These are phyloP conservation scores for Trypanosoma rangeli DNA, from an alignment of 208 protist species.

Conservation along the genomic window DNA sequence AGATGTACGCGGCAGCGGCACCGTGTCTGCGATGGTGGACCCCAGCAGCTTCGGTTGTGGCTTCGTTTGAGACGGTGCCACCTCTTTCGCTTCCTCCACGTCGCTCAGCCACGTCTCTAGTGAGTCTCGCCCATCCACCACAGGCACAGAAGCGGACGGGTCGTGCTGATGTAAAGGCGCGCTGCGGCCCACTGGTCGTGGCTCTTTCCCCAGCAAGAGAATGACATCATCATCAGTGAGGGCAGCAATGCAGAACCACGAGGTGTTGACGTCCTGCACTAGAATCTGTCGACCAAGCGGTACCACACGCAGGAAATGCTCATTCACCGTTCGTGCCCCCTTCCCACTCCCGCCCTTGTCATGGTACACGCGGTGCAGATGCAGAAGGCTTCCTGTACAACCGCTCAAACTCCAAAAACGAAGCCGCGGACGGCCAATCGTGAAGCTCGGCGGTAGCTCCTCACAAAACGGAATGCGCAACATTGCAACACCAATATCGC, in stretches of 20 bases:
- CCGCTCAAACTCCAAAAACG: slow-evolving; percentile 38
- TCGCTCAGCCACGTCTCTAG: slow-evolving; percentile 56
- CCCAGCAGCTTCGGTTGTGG: not conserved
- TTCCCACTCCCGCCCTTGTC: slow-evolving; percentile 28
- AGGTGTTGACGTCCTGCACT: slow-evolving; percentile 16
- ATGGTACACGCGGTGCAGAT: slow-evolving; percentile 35
- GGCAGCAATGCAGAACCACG: slow-evolving; percentile 41
- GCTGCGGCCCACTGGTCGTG: not conserved
- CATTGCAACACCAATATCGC: slow-evolving; percentile 47
- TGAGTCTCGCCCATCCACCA: slow-evolving; percentile 6
- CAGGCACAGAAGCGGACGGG: not conserved
- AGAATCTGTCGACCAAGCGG: slow-evolving; percentile 44
- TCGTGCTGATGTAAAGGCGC: not conserved
- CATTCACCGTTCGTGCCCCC: slow-evolving; percentile 25
- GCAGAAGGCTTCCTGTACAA: slow-evolving; percentile 42
- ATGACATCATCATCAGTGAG: slow-evolving; percentile 44
- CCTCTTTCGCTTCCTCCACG: slow-evolving; percentile 16
- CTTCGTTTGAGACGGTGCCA: not conserved
- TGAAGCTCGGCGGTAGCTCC: slow-evolving; percentile 27
- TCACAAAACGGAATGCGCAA: slow-evolving; percentile 25
- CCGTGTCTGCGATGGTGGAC: not conserved
- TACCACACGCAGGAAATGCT: slow-evolving; percentile 46
- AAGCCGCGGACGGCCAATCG: slow-evolving; percentile 47
- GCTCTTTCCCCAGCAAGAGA: slow-evolving; percentile 37
- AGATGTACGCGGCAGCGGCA: not conserved